Percentiles rank a stretch among this genome's conserved stretches.
Evolutionary conservation across 768 basidiomycete genomes (phyloP).

Genomic region (Royoungia palumana): DNA sequence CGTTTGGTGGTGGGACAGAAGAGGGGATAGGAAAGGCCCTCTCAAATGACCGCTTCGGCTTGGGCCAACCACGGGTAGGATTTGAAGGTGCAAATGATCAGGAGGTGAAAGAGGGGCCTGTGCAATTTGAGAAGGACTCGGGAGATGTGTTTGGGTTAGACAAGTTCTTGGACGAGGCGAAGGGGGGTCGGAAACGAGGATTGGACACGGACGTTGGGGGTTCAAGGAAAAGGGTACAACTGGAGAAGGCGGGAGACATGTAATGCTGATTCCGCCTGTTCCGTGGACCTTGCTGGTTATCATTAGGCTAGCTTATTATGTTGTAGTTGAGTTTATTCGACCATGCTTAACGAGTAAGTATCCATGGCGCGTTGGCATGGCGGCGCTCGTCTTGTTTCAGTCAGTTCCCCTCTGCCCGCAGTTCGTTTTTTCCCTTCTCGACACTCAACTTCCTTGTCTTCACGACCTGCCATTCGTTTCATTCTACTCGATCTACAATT

Average conservation of each 20-base stretch:
- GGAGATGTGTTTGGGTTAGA: conserved; percentile 97
- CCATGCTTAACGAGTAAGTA: too few relatives aligned
- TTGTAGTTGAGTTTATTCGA: conserved; percentile 1
- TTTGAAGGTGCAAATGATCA: conserved; percentile 90
- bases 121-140: conserved; percentile 97
- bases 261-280: conserved; percentile 22
- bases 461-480: not conserved
- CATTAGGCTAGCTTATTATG: conserved; percentile 14
- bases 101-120: conserved; percentile 87
- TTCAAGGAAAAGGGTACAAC: conserved; percentile 65
- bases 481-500: conserved; percentile 3
- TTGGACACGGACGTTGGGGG: conserved; percentile 72
- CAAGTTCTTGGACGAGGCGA: conserved; percentile 96
- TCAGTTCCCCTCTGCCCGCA: not conserved
- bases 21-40: conserved; percentile 90
- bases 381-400: conserved; percentile 1
- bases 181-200: conserved; percentile 89
- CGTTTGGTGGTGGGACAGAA: conserved; percentile 92
- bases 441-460: too few relatives aligned
- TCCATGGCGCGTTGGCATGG: conserved; percentile 15
- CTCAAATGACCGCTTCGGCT: conserved; percentile 89
- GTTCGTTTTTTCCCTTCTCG: too few relatives aligned
- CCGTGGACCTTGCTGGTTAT: too few relatives aligned
- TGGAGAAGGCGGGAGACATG: conserved; percentile 55
- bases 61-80: conserved; percentile 80